Evolutionary conservation across 2,329 filamentous ascomycete genomes (phyloP).

Genomic region (Cladosporium sp.): DNA sequence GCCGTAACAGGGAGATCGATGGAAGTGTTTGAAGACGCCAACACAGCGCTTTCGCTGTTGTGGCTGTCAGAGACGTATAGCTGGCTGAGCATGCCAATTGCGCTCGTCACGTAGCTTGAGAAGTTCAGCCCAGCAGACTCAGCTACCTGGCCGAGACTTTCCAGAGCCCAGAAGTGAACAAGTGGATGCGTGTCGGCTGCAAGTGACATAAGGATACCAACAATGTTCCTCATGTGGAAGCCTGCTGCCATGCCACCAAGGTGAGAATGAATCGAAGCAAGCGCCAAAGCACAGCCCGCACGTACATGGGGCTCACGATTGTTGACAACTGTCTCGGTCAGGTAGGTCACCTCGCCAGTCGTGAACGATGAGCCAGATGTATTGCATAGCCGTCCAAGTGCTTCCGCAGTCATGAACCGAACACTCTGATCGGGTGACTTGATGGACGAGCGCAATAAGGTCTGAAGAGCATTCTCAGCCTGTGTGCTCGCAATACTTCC

Average conservation of each 20-base stretch:
- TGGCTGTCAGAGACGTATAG: constrained; percentile 90
- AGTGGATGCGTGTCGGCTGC: constrained; percentile 93
- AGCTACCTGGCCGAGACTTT: constrained; percentile 80
- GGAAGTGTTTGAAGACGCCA: constrained; percentile 87
- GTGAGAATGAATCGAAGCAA: constrained; percentile 91
- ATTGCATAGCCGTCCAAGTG: constrained; percentile 81
- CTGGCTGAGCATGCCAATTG: constrained; percentile 90
- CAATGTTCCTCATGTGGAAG: constrained; percentile 92
- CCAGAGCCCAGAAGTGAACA: constrained; percentile 95
- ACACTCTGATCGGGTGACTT: constrained; percentile 83
- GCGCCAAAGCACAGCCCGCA: constrained; percentile 89
- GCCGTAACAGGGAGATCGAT: constrained; percentile 79
- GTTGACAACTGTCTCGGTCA: constrained; percentile 90
- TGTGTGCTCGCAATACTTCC: constrained; percentile 72
- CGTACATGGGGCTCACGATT: constrained; percentile 92
- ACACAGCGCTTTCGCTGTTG: constrained; percentile 75
- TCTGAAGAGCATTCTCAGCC: constrained; percentile 64
- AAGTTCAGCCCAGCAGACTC: constrained; percentile 93
- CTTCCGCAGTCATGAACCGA: constrained; percentile 80
- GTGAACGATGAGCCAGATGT: constrained; percentile 85
- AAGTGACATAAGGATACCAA: constrained; percentile 97
- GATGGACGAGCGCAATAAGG: constrained; percentile 75
- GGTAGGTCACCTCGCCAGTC: constrained; percentile 81
- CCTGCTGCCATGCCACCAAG: constrained; percentile 97
- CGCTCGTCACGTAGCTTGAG: constrained; percentile 83